phyloP scores from a whole-genome alignment of 805 yeast species.

The Ogataea ramenticola region DNA sequence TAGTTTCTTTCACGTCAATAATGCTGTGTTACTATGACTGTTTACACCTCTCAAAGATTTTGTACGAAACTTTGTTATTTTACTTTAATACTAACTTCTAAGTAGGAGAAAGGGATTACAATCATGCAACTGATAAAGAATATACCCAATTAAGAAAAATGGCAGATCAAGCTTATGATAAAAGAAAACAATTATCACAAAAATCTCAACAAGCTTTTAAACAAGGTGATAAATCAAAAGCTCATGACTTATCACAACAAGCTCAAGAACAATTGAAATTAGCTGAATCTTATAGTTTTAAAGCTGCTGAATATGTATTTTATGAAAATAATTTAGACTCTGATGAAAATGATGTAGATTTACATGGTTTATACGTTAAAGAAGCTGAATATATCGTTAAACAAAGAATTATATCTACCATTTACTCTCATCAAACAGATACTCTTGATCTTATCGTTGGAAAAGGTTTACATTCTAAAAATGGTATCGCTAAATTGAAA shows the following conservation, averaged over 20 bases:
- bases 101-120: conserved; percentile 42
- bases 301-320: conserved; percentile 89
- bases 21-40: not conserved
- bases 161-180: conserved; percentile 62
- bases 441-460: conserved; percentile 83
- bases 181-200: conserved; percentile 46
- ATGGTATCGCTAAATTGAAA: conserved; percentile 78
- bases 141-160: conserved; percentile 56
- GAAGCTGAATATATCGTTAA: conserved; percentile 80
- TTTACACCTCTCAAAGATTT: too few relatives aligned
- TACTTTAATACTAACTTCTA: not conserved
- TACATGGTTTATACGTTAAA: conserved; percentile 85
- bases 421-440: conserved; percentile 45
- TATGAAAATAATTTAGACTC: conserved; percentile 83
- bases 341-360: conserved; percentile 79
- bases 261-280: conserved; percentile 52
- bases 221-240: conserved; percentile 63
- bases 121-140: conserved; percentile 62
- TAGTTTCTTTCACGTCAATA: not conserved
- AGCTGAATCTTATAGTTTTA: conserved; percentile 63
- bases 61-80: not conserved
- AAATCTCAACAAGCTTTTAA: conserved; percentile 76
- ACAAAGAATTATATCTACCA: conserved; percentile 62
- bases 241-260: conserved; percentile 64
- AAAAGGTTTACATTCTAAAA: conserved; percentile 78